Percentiles rank a stretch among this genome's conserved stretches.
Conservation (phyloP, 2,329 filamentous ascomycete genomes). For the Curvularia eragrostidis region DNA sequence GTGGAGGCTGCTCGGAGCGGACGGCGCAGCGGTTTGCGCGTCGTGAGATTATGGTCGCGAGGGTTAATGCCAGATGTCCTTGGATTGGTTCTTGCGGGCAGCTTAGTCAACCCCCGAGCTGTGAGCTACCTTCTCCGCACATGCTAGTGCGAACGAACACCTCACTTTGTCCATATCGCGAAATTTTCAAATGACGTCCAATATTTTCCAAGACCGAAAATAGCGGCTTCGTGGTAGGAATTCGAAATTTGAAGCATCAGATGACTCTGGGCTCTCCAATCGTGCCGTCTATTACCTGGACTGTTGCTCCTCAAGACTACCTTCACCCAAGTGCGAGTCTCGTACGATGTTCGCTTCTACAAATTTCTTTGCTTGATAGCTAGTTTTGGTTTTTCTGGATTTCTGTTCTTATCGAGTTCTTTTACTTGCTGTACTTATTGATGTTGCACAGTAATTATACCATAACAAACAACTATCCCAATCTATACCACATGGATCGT, state of each 20-base stretch:
- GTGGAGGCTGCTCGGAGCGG: neutral
- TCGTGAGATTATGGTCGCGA: slow-evolving; percentile 23
- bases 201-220: neutral
- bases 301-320: neutral
- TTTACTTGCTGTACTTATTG: neutral
- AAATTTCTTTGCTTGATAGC: neutral
- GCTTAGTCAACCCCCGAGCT: slow-evolving; percentile 33
- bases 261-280: neutral
- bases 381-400: neutral
- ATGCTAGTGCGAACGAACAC: neutral
- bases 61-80: slow-evolving; percentile 44
- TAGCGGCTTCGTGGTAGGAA: neutral
- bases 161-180: neutral
- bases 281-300: slow-evolving; percentile 4
- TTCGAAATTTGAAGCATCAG: neutral
- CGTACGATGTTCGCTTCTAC: slow-evolving; percentile 3
- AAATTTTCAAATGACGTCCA: neutral
- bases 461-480: neutral
- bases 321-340: slow-evolving; percentile 7
- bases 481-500: neutral
- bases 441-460: neutral
- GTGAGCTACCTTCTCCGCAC: slow-evolving; percentile 18
- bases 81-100: slow-evolving; percentile 26
- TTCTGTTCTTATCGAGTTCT: neutral
- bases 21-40: slow-evolving; percentile 11